A percentile compares a stretch with the other conserved stretches of the same genome.
Evolutionary conservation across 164 flowering plant genomes (phyloP).

Genomic region (Tetrastigma voinierianum): DNA sequence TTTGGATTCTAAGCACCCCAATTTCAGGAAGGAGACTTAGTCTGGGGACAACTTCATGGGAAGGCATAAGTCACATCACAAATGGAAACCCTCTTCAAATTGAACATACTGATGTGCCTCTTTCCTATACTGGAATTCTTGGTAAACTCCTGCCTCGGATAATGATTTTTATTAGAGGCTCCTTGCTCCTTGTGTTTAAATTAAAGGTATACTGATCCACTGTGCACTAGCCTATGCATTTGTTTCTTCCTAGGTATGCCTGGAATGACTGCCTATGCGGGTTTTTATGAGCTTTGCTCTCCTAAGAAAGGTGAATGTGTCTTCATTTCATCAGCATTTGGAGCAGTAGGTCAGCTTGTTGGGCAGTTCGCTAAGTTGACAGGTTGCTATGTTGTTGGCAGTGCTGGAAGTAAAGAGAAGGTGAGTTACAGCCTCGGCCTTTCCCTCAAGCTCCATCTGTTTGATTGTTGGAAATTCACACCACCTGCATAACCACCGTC

Average conservation of each 20-base stretch:
- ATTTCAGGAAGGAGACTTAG: conserved; percentile 31
- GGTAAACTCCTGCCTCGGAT: conserved; percentile 16
- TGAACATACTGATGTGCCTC: conserved; percentile 36
- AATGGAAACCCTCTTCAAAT: conserved; percentile 19
- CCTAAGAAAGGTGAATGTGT: conserved; percentile 43
- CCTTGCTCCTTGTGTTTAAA: neutral
- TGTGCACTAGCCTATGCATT: no score
- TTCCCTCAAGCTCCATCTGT: no score
- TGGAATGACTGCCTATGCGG: conserved; percentile 42
- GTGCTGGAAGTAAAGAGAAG: conserved; percentile 41
- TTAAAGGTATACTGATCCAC: neutral
- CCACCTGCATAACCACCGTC: no score
- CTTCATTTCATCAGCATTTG: conserved; percentile 34
- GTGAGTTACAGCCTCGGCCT: conserved; percentile 2
- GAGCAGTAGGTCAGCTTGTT: conserved; percentile 39
- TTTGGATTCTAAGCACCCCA: conserved; percentile 32
- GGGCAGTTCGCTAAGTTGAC: conserved; percentile 34
- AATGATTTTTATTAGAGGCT: neutral
- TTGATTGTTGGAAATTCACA: no score
- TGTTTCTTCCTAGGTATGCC: conserved; percentile 29
- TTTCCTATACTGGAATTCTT: conserved; percentile 46
- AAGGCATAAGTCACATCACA: conserved; percentile 29
- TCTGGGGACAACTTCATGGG: conserved; percentile 45
- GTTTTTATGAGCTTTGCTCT: conserved; percentile 31
- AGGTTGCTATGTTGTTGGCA: conserved; percentile 44